Base-by-base conservation (phyloP, 2,329 filamentous ascomycete species). In the Massarina eburnea region DNA sequence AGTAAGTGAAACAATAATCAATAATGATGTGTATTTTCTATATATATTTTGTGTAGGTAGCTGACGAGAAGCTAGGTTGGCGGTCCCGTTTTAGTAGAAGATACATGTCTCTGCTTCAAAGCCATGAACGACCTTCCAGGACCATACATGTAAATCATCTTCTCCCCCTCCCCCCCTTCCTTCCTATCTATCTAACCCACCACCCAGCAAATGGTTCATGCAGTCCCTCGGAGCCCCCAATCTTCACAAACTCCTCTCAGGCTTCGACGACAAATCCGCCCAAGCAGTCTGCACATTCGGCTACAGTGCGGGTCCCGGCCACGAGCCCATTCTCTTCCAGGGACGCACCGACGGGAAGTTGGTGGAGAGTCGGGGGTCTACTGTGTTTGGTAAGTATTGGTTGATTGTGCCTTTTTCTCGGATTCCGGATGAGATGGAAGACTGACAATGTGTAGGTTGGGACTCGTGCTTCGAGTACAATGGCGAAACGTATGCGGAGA, bases 281-380 rank as follows among this genome's bases (percentile, higher is more conserved):
- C 85, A 95, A 72, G 92, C 94, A 15, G 88, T 99, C 36, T 96
- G 92, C 74, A 99, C 94, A 1, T 99, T 99, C 73, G 94, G 85
- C 19, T 96, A 95, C 73, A 94, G 83, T 43, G 80, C 85, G 53
- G 94, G 92, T 0, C 94, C 91, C 4, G 91, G 89, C 2, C 78
- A 89, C 42, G 84, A 95, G 63, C 86, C 89, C 1, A 79, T 95
- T 21, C 77, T 97, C 14, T 99, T 99, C 73, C 91, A 99, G 72
- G 94, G 94, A 8, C 80, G 89, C 48, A 96, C 91, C 10, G 79
- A 88, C 58, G 85, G 92, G 46, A 89, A 85, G 67, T 91, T 99
- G 65, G 92, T 97, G 30, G 83, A 84, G 24, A 82, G 91, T 17
- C 80, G 94, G 67, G 94, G 94, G 6, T 85, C 89, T 34, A 74